Conservation (phyloP, 306 rosid genomes). For the Clitoria ternatea region DNA sequence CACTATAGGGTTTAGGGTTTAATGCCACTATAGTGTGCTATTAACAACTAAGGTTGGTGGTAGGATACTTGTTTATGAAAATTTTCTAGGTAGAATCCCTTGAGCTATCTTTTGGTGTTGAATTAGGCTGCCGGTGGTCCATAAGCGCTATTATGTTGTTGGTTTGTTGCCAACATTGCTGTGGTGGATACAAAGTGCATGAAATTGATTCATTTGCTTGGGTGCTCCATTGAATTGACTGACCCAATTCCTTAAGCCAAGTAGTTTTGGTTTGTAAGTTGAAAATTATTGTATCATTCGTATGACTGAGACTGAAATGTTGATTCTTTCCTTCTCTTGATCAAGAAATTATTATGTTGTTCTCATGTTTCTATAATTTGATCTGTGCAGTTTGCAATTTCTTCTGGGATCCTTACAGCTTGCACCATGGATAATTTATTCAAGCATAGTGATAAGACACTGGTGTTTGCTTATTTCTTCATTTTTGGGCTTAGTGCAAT, state of each 20-base stretch:
- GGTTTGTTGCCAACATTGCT: background rate
- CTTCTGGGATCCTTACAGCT: slow-evolving; percentile 73
- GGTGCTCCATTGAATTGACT: slow-evolving; percentile 2
- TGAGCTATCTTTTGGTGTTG: no score
- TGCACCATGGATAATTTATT: slow-evolving; percentile 84
- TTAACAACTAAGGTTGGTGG: no score
- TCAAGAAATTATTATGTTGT: slow-evolving; percentile 12
- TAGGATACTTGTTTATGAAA: no score
- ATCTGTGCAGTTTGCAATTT: slow-evolving; percentile 73
- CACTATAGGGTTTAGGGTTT: no score
- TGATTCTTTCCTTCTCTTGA: slow-evolving; percentile 7
- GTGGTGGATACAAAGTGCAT: background rate
- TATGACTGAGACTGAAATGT: background rate
- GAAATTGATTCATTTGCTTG: background rate
- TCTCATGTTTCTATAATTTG: slow-evolving; percentile 32
- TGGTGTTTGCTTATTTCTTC: slow-evolving; percentile 91
- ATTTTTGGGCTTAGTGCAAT: slow-evolving; percentile 87
- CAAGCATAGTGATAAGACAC: slow-evolving; percentile 86
- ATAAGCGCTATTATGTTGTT: no score
- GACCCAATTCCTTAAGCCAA: background rate
- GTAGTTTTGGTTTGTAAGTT: background rate
- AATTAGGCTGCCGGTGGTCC: no score
- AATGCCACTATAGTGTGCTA: no score
- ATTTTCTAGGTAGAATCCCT: no score
- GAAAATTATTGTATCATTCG: background rate